Evolutionary conservation across 371 early-diverging fungal genomes (phyloP).

Genomic region (Mucor irregularis): DNA sequence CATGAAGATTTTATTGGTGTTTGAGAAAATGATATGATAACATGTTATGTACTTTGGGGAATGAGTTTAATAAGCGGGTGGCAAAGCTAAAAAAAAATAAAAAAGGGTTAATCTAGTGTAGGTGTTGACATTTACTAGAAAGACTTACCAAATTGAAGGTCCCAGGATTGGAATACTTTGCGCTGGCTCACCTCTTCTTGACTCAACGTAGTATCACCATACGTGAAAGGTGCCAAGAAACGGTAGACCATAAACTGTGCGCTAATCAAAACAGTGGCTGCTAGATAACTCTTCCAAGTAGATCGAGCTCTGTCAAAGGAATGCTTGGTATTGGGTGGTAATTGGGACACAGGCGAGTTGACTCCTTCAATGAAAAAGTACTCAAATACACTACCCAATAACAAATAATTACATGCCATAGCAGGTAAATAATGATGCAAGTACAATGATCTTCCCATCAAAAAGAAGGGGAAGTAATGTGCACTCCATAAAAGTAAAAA

Average conservation of each 20-base stretch:
- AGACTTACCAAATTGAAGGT: slow-evolving; percentile 68
- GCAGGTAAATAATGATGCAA: slow-evolving; percentile 98
- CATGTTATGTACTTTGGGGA: too few relatives aligned
- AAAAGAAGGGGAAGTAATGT: slow-evolving; percentile 97
- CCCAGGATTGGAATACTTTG: slow-evolving; percentile 75
- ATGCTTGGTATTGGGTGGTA: neutral
- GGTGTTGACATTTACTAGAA: too few relatives aligned
- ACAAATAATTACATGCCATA: slow-evolving; percentile 73
- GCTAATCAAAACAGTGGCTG: slow-evolving; percentile 45
- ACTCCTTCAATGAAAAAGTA: slow-evolving; percentile 57
- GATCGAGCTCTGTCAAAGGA: neutral
- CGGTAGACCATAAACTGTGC: slow-evolving; percentile 52
- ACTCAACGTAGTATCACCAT: slow-evolving; percentile 52
- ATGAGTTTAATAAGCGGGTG: too few relatives aligned
- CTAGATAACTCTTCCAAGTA: slow-evolving; percentile 27
- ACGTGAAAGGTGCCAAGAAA: slow-evolving; percentile 60
- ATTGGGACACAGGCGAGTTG: slow-evolving; percentile 45
- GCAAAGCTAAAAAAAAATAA: too few relatives aligned
- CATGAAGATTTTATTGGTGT: too few relatives aligned
- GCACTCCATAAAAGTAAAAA: slow-evolving; percentile 84
- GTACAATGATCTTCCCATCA: slow-evolving; percentile 95
- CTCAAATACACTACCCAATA: slow-evolving; percentile 62
- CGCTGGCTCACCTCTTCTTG: slow-evolving; percentile 52
- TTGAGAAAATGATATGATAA: too few relatives aligned
- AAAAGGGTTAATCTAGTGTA: too few relatives aligned